These are phyloP conservation scores for Sarocladiaceae sp. DNA, from an alignment of 2,329 filamentous ascomycete genomes.

Conservation along the genomic window DNA sequence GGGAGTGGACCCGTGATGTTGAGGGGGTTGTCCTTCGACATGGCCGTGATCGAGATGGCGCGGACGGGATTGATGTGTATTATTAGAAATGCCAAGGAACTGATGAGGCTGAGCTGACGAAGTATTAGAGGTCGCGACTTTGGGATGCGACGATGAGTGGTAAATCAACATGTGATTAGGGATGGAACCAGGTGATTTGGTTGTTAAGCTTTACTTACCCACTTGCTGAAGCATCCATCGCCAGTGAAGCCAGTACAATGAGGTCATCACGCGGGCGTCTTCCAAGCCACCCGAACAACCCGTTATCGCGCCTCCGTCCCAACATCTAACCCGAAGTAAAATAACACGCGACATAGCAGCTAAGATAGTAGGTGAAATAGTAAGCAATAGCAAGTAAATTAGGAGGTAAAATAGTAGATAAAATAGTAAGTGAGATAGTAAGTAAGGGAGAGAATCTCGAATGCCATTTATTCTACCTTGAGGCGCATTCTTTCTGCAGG, in stretches of 20 bases:
- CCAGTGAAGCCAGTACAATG: no score
- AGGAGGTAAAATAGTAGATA: not conserved
- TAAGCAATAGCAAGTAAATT: not conserved
- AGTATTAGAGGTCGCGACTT: no score
- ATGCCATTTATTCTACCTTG: no score
- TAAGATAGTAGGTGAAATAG: not conserved
- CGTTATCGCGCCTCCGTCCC: no score
- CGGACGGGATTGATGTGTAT: not conserved
- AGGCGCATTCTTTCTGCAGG: no score
- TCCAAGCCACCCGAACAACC: not conserved
- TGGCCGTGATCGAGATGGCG: constrained; percentile 17
- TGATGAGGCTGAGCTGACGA: not conserved
- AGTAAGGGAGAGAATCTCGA: not conserved
- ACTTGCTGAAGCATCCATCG: no score
- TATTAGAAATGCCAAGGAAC: not conserved
- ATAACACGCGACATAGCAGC: no score
- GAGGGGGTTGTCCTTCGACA: constrained; percentile 27
- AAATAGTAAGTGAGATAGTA: not conserved
- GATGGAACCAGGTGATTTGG: no score
- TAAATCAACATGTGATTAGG: no score
- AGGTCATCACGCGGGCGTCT: not conserved
- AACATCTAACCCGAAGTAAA: no score
- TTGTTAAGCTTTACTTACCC: no score
- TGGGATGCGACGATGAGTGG: no score
- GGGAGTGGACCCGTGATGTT: constrained; percentile 31